A percentile compares a stretch with the other conserved stretches of the same genome.
Conservation (phyloP, 352 stramenopile genomes). For the Phytophthora lateralis region DNA sequence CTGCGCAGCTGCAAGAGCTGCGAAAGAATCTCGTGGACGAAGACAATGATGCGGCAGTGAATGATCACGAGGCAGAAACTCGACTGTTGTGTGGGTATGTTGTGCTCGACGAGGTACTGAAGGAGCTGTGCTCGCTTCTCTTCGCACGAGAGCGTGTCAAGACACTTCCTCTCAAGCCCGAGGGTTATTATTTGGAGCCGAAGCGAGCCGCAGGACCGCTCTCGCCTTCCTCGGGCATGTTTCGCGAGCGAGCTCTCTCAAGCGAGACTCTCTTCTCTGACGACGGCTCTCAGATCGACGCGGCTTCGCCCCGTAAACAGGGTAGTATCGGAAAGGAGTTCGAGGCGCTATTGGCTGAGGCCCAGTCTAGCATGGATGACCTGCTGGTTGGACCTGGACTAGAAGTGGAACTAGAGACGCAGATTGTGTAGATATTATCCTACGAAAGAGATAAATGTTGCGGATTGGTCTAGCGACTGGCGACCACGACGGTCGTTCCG, state of each 20-base stretch:
- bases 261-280: slow-evolving; percentile 56
- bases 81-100: slow-evolving; percentile 76
- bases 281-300: slow-evolving; percentile 40
- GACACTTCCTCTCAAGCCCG: slow-evolving; percentile 76
- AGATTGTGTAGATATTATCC: slow-evolving; percentile 32
- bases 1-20: slow-evolving; percentile 50
- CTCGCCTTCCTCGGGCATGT: slow-evolving; percentile 27
- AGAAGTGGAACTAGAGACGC: slow-evolving; percentile 33
- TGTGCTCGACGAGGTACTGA: slow-evolving; percentile 85
- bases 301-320: slow-evolving; percentile 31
- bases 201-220: slow-evolving; percentile 47
- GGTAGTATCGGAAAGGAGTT: slow-evolving; percentile 70
- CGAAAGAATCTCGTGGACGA: slow-evolving; percentile 67
- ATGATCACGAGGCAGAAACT: slow-evolving; percentile 70
- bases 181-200: slow-evolving; percentile 83
- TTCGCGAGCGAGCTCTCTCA: slow-evolving; percentile 35
- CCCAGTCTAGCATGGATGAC: slow-evolving; percentile 74
- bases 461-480: too few species aligned
- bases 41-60: slow-evolving; percentile 65
- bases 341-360: slow-evolving; percentile 69
- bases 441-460: too few species aligned
- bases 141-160: slow-evolving; percentile 79
- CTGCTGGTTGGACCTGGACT: slow-evolving; percentile 36
- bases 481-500: too few species aligned
- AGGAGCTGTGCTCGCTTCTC: slow-evolving; percentile 83